These are phyloP conservation scores for Pneumocystis oryctolagi DNA, from an alignment of 1,139 yeast genomes.

Conservation along the genomic window DNA sequence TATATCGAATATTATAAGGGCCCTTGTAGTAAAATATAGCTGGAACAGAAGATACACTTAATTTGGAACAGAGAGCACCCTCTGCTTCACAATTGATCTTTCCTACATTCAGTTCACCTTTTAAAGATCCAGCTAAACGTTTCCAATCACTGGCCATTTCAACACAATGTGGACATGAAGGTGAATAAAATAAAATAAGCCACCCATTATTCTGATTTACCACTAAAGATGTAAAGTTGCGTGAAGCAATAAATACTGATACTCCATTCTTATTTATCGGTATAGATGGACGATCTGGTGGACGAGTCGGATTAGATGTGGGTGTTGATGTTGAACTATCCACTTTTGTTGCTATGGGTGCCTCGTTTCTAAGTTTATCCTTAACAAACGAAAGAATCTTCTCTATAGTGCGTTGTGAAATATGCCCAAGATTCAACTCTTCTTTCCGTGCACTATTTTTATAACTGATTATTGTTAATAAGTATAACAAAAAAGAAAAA, in stretches of 20 bases:
- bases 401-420: background rate
- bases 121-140: constrained; percentile 23
- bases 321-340: background rate
- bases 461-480: background rate
- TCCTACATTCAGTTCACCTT: constrained; percentile 27
- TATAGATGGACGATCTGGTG: background rate
- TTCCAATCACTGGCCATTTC: constrained; percentile 27
- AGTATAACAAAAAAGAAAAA: no score
- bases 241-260: constrained; percentile 15
- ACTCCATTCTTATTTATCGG: constrained; percentile 15
- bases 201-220: constrained; percentile 24
- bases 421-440: background rate
- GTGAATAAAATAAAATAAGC: constrained; percentile 30
- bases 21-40: constrained; percentile 24
- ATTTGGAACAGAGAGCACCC: constrained; percentile 23
- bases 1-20: constrained; percentile 21
- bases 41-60: constrained; percentile 23
- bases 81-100: constrained; percentile 29
- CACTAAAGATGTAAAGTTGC: constrained; percentile 16
- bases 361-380: background rate
- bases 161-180: constrained; percentile 27
- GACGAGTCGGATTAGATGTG: no score
- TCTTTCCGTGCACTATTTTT: background rate
- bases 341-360: background rate
- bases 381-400: background rate